These are phyloP conservation scores for Cadophora sp. DNA, from an alignment of 2,329 filamentous ascomycete genomes.

Conservation along the genomic window DNA sequence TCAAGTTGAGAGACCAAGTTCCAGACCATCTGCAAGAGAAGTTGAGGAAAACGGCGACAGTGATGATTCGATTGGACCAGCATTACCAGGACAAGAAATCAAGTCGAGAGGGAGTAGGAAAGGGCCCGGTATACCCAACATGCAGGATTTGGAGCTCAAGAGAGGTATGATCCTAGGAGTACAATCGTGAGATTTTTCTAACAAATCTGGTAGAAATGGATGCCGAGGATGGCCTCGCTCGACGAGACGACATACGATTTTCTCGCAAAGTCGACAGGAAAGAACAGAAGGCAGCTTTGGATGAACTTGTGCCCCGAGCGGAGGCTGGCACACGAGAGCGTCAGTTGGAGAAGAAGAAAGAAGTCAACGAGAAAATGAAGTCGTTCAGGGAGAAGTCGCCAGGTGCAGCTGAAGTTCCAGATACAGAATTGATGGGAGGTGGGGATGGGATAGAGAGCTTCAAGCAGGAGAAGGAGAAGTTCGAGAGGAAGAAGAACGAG, in stretches of 20 bases:
- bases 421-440: slow-evolving; percentile 80
- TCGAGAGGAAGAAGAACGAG: slow-evolving; percentile 81
- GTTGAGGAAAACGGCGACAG: slow-evolving; percentile 38
- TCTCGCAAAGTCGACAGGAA: slow-evolving; percentile 70
- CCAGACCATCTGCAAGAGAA: slow-evolving; percentile 20
- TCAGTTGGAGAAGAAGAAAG: slow-evolving; percentile 82
- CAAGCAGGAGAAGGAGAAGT: slow-evolving; percentile 68
- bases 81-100: slow-evolving; percentile 48
- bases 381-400: slow-evolving; percentile 75
- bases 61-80: slow-evolving; percentile 54
- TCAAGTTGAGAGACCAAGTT: neutral
- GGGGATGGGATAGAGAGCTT: slow-evolving; percentile 69
- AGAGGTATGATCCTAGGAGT: slow-evolving; percentile 47
- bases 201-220: slow-evolving; percentile 42
- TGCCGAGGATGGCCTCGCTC: slow-evolving; percentile 56
- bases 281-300: slow-evolving; percentile 73
- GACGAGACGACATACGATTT: slow-evolving; percentile 60
- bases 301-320: slow-evolving; percentile 83
- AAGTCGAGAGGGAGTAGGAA: slow-evolving; percentile 40
- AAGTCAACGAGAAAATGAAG: slow-evolving; percentile 74
- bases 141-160: slow-evolving; percentile 75
- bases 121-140: slow-evolving; percentile 71
- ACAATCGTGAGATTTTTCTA: slow-evolving; percentile 9
- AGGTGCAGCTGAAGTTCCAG: slow-evolving; percentile 68
- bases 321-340: slow-evolving; percentile 85